Base-by-base conservation (phyloP, 192 early-diverging fungal genomes). In the Dimargaris xerosporica region DNA sequence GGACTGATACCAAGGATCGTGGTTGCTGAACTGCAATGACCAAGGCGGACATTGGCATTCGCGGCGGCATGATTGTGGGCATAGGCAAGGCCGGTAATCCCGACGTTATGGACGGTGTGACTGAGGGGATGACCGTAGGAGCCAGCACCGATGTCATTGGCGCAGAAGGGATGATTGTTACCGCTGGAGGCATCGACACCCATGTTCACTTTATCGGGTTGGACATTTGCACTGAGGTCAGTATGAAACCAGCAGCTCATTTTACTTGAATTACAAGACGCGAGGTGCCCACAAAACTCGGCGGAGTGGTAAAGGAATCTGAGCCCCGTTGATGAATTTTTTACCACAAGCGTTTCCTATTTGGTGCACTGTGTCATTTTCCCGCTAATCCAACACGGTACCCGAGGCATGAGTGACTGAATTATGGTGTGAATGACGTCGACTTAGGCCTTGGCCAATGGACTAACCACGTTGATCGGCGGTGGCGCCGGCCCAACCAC, bases 71-170 rank as follows among this genome's bases (percentile, higher is more conserved):
- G 30, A 96, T 98, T 64, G 75, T 73, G n/a, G 91, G 87, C 16
- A 96, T 98, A 59, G 94, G 93, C 46, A 98, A 98, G 71, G 89
- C 95, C 31, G 95, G 93, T 23, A 98, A 98, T 71, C 93, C 95
- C 4, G 88, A 94, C 69, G 85, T 93, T n/a, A 96, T 96, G 92
- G 88, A 89, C 15, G 87, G 84, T 19, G 88, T 98, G 12, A 86
- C 86, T 28, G 82, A 83, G 17, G 90, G 90, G 10, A 91, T 98
- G 91, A 69, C 84, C 30, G 83, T 92, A 41, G 95, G 95, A 52
- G 82, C 82, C 2, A 75, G 84, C 10, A 98, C 95, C 7, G 95
- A 98, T 69, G 91, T 90, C 3, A 78, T 95, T 65, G 86, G 91
- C 7, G 93, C 84, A 52, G 95, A 98, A 70, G 87, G 91, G 46